Evolutionary conservation across 768 basidiomycete species (phyloP), one percentile per base, ranked within the genome.

Genomic region (Scleroderma citrinum): DNA sequence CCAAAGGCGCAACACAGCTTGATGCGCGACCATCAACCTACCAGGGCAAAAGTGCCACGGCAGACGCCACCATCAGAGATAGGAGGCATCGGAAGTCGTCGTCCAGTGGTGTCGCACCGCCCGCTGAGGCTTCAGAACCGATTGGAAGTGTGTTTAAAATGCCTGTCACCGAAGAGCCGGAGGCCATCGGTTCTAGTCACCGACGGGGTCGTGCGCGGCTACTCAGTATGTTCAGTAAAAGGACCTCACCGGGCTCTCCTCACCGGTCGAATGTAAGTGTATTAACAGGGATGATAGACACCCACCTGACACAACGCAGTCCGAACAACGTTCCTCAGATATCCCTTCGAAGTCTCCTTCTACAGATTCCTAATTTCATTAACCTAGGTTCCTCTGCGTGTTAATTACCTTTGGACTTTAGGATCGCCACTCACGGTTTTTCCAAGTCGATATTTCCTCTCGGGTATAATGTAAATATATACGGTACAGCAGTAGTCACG

Each of bases 141-240:
- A 44, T 21, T 10, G 53, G 36, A 36, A 50, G 31, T 19, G 49
- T 70, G 34, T 66, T 65, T 5, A 62, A 67, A 14, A 54, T 63
- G 47, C 59, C 67, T 17, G 48, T 76, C 17, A 69, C 67, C 17
- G 63, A 69, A 40, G 78, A 77, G 56, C 72, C 76, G 1, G 76
- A 76, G 50, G 30, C 58, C 16, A 52, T 68, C n/a, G 48, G 45
- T 41, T 39, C 23, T 23, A 53, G 46, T 42, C 59, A 55, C 32
- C 60, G 54, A 16, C 65, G 61, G 7, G 48, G 55, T 51, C 62
- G 71, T 37, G 58, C 62, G 29, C 58, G 60, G 44, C 55, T 69
- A 29, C 61, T 73, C 36, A 51, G 58, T 44, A 30, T 67, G 30
- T 66, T 66, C 38, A 36, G 29, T 44, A 67, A 55, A 51, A 44